These are phyloP conservation scores for Dendryphion nanum DNA, from an alignment of 2,329 filamentous ascomycete genomes.

Conservation along the genomic window DNA sequence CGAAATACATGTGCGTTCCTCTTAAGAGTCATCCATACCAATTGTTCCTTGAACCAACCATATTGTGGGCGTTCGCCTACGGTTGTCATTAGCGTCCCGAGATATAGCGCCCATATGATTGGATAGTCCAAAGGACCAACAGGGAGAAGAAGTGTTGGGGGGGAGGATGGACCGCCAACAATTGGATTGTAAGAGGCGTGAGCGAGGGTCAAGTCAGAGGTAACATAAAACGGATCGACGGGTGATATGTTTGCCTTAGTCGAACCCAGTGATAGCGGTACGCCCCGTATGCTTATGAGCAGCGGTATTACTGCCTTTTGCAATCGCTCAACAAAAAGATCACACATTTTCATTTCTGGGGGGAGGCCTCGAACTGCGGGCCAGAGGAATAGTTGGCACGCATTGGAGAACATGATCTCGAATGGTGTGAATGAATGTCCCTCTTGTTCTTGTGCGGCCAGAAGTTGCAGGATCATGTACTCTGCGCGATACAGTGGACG, in stretches of 20 bases:
- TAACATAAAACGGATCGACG: no score
- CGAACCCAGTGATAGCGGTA: not conserved
- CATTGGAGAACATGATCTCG: conserved; percentile 16
- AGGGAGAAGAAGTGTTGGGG: not conserved
- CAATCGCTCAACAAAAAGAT: conserved; percentile 14
- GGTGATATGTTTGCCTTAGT: not conserved
- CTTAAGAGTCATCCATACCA: not conserved
- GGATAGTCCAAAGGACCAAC: not conserved
- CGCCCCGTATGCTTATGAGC: conserved; percentile 1
- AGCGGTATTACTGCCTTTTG: conserved; percentile 16
- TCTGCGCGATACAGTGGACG: conserved; percentile 17
- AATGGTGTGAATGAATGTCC: conserved; percentile 9
- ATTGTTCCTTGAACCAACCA: conserved; percentile 1
- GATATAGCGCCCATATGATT: not conserved
- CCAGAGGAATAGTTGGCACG: conserved; percentile 20
- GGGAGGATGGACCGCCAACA: not conserved
- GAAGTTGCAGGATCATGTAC: conserved; percentile 10
- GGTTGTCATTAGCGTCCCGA: not conserved
- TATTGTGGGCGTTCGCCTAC: not conserved
- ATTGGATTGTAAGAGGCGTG: not conserved
- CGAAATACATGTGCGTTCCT: not conserved
- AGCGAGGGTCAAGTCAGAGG: no score
- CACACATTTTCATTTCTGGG: conserved; percentile 16
- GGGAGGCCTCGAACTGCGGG: conserved; percentile 12
- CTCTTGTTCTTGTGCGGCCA: conserved; percentile 11